phyloP scores from a whole-genome alignment of 164 flowering plant species.

The Tinospora cordifolia region DNA sequence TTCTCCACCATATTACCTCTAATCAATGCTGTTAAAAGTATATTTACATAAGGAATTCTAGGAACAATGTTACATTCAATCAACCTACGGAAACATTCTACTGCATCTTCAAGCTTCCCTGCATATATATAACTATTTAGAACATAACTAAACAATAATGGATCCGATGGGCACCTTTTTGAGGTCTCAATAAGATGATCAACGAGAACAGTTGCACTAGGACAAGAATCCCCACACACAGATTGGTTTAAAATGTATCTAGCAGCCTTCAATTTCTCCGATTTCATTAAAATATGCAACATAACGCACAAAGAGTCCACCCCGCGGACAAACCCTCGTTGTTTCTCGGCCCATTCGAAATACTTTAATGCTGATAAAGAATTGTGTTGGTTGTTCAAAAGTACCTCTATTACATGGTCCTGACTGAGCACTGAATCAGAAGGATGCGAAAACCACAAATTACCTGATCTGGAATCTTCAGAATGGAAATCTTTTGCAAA shows the following conservation, averaged over 20 bases:
- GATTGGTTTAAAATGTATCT: conserved; percentile 24
- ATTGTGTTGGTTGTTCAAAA: conserved; percentile 27
- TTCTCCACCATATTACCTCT: conserved; percentile 27
- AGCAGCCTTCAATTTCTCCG: conserved; percentile 8
- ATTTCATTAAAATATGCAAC: conserved; percentile 42
- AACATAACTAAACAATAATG: conserved; percentile 34
- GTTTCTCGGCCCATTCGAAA: conserved; percentile 27
- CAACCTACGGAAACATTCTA: conserved; percentile 38
- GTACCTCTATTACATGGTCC: conserved; percentile 28
- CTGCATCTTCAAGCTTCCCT: conserved; percentile 33
- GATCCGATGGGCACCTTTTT: conserved; percentile 29
- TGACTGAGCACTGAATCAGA: conserved; percentile 8
- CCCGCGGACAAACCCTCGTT: conserved; percentile 26
- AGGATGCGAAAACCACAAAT: not conserved
- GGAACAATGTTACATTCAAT: conserved; percentile 30
- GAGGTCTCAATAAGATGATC: conserved; percentile 30
- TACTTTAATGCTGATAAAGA: conserved; percentile 37
- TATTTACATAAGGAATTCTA: conserved; percentile 21
- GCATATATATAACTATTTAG: conserved; percentile 38
- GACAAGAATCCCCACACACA: conserved; percentile 23
- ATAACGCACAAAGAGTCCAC: conserved; percentile 39
- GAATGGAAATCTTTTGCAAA: conserved; percentile 9
- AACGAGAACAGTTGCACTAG: conserved; percentile 20
- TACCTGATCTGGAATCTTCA: conserved; percentile 3
- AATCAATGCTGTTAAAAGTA: conserved; percentile 37